These are phyloP conservation scores for Cordyceps cateniannulata DNA, from an alignment of 2,329 filamentous ascomycete genomes.

Conservation along the genomic window DNA sequence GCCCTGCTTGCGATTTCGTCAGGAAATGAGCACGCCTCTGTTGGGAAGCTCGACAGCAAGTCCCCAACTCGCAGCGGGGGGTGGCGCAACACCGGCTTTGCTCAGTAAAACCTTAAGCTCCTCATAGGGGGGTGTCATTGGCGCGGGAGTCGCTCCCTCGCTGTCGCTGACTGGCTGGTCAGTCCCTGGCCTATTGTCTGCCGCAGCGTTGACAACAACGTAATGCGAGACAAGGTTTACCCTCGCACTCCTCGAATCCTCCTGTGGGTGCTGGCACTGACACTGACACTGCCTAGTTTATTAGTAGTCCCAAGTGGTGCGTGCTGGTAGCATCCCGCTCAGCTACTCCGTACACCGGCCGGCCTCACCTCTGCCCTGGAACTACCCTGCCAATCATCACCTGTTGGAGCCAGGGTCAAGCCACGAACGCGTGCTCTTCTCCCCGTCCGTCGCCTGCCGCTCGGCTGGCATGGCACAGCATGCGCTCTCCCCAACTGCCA, in stretches of 20 bases:
- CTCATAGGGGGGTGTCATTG: slow-evolving; percentile 1
- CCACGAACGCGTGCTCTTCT: background rate
- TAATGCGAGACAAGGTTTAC: slow-evolving; percentile 1
- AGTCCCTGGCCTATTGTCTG: background rate
- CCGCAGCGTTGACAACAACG: background rate
- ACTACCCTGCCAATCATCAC: background rate
- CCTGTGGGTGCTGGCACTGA: background rate
- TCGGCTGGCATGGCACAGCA: background rate
- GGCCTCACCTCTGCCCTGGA: background rate
- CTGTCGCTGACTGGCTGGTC: background rate
- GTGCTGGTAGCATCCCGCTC: background rate
- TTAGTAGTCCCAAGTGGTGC: too few species aligned
- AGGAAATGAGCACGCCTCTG: slow-evolving; percentile 4
- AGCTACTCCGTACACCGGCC: background rate
- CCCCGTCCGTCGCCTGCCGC: background rate
- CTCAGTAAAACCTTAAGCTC: background rate
- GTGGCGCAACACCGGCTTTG: background rate
- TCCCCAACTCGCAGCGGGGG: background rate
- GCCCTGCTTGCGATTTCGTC: background rate
- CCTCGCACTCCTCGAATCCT: background rate
- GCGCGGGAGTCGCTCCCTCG: background rate
- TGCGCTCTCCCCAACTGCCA: background rate
- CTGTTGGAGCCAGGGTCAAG: background rate
- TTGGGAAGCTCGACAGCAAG: background rate
- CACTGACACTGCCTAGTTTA: background rate